Evolutionary conservation across 257 asterid genomes (phyloP), one percentile per base, ranked within the genome.

Genomic region (Jasminum sambac): DNA sequence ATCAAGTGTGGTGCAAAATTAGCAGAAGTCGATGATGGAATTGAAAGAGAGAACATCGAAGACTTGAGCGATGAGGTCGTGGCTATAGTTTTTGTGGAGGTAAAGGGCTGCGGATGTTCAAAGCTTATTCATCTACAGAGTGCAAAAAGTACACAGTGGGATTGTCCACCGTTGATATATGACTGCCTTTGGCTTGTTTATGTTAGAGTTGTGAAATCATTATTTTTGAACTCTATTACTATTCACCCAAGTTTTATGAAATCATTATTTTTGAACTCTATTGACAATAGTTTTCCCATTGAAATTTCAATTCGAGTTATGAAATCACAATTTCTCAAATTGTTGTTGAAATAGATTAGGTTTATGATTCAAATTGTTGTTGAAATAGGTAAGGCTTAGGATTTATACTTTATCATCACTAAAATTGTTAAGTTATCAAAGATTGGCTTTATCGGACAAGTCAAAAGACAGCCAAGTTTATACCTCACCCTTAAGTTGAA

Each of bases 31-130:
- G 81, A 55, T 39, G 14, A 10, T n/a, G 83, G 57, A 69, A 34
- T 66, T 12, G 30, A 9, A 21, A 76, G 71, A 48, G 74, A 70
- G 67, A 69, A 55, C 34, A 26, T 64, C 11, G 79, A 76, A 67
- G 78, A 84, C 78, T 61, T 74, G 69, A 76, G 82, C 83, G 39
- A 67, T 2, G 80, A 70, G 76, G 82, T 39, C 11, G 80, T 77
- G 68, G 87, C 83, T 6, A 69, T 79, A 17, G 90, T 91, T 26
- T 39, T 76, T 1, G 11, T 91, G 74, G 86, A 84, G 80, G 88
- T 84, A n/a, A 89, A 84, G 81, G 97, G 96, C 0, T 80, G 97
- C 57, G 96, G 96, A 1, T 73, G 82, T 1, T 91, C 41, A 95
- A 96, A 0, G 86, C 83, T 26, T 89, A 89, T 81, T 85, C 96